Conservation (phyloP, 1,284 basidiomycete genomes). For the Trametes sp. region DNA sequence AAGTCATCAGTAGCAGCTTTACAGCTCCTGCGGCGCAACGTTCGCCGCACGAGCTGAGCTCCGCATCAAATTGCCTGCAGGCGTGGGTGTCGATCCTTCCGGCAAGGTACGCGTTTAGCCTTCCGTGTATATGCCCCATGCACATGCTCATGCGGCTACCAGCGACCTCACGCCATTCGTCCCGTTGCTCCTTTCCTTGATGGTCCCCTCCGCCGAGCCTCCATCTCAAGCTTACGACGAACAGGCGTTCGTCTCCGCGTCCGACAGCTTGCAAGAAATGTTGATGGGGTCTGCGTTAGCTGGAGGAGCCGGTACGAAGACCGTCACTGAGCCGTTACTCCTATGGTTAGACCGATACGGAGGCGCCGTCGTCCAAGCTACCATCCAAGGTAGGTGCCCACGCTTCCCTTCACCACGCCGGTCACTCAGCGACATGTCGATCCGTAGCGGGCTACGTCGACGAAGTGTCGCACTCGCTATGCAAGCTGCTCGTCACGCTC, state of each 20-base stretch:
- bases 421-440: too few relatives aligned
- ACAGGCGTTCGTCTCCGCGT: constrained; percentile 65
- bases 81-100: constrained; percentile 81
- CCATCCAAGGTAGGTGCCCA: constrained; percentile 47
- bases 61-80: constrained; percentile 81
- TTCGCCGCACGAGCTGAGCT: constrained; percentile 60
- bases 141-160: neutral
- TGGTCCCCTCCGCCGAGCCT: constrained; percentile 53
- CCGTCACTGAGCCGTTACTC: constrained; percentile 83
- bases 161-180: constrained; percentile 69
- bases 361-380: constrained; percentile 57
- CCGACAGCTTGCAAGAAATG: constrained; percentile 80
- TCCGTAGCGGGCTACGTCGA: constrained; percentile 54
- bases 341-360: constrained; percentile 74
- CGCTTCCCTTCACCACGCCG: constrained; percentile 1
- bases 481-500: constrained; percentile 80
- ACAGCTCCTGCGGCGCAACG: constrained; percentile 39
- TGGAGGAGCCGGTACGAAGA: constrained; percentile 73
- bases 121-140: neutral
- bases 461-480: constrained; percentile 69
- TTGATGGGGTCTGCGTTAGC: constrained; percentile 76
- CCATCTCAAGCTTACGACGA: constrained; percentile 51
- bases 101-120: constrained; percentile 58
- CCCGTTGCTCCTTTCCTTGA: constrained; percentile 65
- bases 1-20: constrained; percentile 66